These are phyloP conservation scores for Clarireedia hainanense DNA, from an alignment of 2,329 filamentous ascomycete genomes.

Conservation along the genomic window DNA sequence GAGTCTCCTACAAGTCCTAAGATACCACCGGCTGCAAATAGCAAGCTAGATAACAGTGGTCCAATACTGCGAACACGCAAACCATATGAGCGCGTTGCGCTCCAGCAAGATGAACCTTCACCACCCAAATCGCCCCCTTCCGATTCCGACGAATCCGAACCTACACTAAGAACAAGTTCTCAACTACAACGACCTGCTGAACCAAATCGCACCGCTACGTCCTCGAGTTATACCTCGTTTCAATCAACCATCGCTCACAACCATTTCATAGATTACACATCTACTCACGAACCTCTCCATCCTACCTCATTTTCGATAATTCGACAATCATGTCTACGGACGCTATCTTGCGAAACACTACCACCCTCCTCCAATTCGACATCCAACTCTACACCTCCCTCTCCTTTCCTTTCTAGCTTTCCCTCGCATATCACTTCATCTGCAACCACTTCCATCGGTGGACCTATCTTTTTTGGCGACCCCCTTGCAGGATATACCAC, in stretches of 20 bases:
- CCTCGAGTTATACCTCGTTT: constrained; percentile 32
- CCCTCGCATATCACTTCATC: constrained; percentile 28
- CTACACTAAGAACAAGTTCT: constrained; percentile 14
- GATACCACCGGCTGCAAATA: not conserved
- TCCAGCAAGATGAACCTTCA: constrained; percentile 17
- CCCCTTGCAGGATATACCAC: constrained; percentile 58
- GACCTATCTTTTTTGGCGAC: constrained; percentile 63
- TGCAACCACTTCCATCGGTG: constrained; percentile 48
- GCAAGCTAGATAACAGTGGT: constrained; percentile 26
- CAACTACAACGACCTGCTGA: constrained; percentile 1
- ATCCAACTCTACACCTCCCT: constrained; percentile 32
- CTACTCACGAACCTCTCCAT: constrained; percentile 55
- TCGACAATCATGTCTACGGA: constrained; percentile 57
- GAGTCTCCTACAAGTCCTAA: constrained; percentile 11
- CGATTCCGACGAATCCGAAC: constrained; percentile 24
- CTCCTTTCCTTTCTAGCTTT: constrained; percentile 34
- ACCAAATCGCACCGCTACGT: constrained; percentile 17
- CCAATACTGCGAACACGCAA: constrained; percentile 54
- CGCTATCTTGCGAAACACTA: constrained; percentile 58
- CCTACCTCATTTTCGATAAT: constrained; percentile 59
- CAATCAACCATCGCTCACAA: constrained; percentile 43
- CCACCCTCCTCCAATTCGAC: constrained; percentile 38
- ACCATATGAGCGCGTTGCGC: constrained; percentile 51
- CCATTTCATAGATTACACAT: constrained; percentile 61
- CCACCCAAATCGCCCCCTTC: constrained; percentile 25